Base-by-base conservation (phyloP, 495 filamentous ascomycete genomes). In the Aspergillus indologenus region DNA sequence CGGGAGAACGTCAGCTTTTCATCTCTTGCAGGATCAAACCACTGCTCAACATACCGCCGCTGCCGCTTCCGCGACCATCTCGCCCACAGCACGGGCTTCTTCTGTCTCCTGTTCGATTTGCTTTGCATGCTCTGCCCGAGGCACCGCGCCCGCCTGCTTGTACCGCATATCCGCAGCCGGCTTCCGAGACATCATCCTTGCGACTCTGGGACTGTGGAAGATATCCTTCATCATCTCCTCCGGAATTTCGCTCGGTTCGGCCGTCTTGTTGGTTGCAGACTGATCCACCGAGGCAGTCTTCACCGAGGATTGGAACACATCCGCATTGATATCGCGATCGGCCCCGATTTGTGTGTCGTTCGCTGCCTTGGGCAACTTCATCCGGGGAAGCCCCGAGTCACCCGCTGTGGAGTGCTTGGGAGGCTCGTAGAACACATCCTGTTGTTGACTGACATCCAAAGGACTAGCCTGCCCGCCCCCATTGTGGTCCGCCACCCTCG, bases 161-260 rank as follows among this genome's bases (percentile, higher is more conserved):
- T 26, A 53, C n/a, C 54, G 57, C 9, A 43, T 1, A 31, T 61
- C 64, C 9, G 63, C 61, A 15, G 58, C 52, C 11, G 67, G 51
- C 50, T 72, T 71, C 34, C 65, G 68, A 24, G 68, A 68, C 12
- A 90, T 68, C 65, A 83, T 75, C 48, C 77, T 75, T 23, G 85
- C 83, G 14, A 88, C 83, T 55, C 74, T 76, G 0, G 81, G 81
- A 49, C 80, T 87, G 21, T 81, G 79, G 64, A 89, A 89, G 6
- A 89, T 66, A 59, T 82, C 81, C 26, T 77, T 79, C 67, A 87
- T 79, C 65, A 85, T 74, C 43, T 83, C 83, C 29, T 86, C 81
- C 15, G 81, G 72, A 34, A 79, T 52, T 53, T 81, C 72, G 29
- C 81, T 71, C 56, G 78, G 69, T 31, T 67, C 63, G 17, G 48